Conservation (phyloP, 73 alveolate species). For the Paramecium pentaurelia region DNA sequence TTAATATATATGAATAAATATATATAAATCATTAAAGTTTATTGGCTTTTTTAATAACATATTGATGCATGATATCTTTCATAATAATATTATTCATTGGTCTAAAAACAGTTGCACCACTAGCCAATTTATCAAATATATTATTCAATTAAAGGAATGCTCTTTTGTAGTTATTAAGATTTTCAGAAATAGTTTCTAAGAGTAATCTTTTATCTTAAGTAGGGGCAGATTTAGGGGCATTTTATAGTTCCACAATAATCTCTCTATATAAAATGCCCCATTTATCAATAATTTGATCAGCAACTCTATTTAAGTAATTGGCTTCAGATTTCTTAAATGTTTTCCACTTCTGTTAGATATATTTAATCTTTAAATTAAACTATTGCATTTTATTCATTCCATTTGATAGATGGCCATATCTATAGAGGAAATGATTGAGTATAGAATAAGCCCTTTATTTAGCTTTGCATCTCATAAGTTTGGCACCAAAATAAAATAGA, state of each 20-base stretch:
- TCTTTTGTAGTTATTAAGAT: background rate
- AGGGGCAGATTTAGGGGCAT: background rate
- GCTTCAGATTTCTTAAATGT: background rate
- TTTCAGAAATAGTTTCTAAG: background rate
- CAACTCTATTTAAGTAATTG: background rate
- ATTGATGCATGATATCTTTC: constrained; percentile 12
- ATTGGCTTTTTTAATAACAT: background rate
- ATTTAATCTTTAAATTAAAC: background rate
- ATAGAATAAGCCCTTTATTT: background rate
- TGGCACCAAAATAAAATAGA: background rate
- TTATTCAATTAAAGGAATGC: background rate
- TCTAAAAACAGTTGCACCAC: background rate
- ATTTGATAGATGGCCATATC: background rate
- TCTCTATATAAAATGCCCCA: constrained; percentile 15
- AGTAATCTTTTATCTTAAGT: background rate
- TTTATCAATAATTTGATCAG: background rate
- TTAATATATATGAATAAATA: background rate
- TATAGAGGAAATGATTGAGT: background rate
- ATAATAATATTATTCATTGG: constrained; percentile 4
- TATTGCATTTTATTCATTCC: constrained; percentile 1
- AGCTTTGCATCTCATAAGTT: background rate
- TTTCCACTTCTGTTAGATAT: background rate
- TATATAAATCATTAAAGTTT: background rate
- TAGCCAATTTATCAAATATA: background rate
- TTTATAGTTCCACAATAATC: background rate